Evolutionary conservation across 148 eudicot species (phyloP), one percentile per base, ranked within the genome.

Genomic region (Rhododendron molle): DNA sequence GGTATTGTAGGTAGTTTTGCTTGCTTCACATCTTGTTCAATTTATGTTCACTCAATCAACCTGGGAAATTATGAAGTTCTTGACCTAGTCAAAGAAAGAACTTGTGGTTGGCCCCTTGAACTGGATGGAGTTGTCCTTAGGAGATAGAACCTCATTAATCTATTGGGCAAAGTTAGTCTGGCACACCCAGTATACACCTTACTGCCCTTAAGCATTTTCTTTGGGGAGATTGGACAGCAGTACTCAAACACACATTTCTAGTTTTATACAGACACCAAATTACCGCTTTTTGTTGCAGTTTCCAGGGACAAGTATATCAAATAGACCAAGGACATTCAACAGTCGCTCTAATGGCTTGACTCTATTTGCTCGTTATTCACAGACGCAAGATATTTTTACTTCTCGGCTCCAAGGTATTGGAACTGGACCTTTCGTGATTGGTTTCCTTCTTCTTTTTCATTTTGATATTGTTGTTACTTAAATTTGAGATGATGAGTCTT

Each of bases 361-460:
- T 69, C 44, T 94, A 32, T 88, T 84, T 80, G 92, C 95, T 49
- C 92, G 90, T 81, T 94, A 93, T 85, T 93, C 99, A 16, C 99
- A 88, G 85, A 38, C 98, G 50, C 93, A 89, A 84, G 98, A 93
- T 87, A 71, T 92, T 76, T 96, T 93, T 85, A 93, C 96, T 77
- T 91, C 96, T 11, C 94, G 94, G 81, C 90, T 96, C 54, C 98
- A 93, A 92, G 96, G 99, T 96, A 86, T 30, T 34, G 44, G 21
- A 76, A 38, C 62, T 54, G 16, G 15, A 74, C 49, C 60, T 77
- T 47, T 65, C 69, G n/a, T 32, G 34, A 49, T 15, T 60, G 21
- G 38, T n/a, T 54, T 38, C 12, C 36, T 34, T 9, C 3, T 47
- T 1, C 18, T 36, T 74, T 16, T 34, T 72, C 23, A 0, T 72